phyloP scores from a whole-genome alignment of 129 eudicot species.

The Oenanthe sinensis region DNA sequence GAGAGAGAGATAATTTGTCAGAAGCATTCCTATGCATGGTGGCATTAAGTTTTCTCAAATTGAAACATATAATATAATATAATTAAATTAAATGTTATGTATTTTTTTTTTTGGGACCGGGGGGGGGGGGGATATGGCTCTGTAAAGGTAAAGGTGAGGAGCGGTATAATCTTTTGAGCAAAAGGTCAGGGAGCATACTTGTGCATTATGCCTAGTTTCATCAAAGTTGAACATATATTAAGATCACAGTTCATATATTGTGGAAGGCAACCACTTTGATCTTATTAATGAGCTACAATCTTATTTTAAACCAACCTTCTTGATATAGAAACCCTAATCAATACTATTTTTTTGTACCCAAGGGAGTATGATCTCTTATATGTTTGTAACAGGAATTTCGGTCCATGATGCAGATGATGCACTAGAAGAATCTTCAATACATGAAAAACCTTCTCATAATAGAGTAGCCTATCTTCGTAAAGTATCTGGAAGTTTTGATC shows the following conservation, averaged over 20 bases:
- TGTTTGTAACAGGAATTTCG: constrained; percentile 25
- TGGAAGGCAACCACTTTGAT: background rate
- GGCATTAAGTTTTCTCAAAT: background rate
- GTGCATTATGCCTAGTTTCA: background rate
- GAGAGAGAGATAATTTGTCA: no score
- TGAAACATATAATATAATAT: no score
- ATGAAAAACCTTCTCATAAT: constrained; percentile 17
- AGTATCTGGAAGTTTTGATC: constrained; percentile 30
- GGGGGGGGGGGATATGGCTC: no score
- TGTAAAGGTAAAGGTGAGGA: background rate
- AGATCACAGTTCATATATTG: background rate
- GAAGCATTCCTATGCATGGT: no score
- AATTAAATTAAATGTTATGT: no score
- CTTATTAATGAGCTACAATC: background rate
- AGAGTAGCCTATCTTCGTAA: constrained; percentile 18
- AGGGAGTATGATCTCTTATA: background rate
- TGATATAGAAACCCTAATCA: background rate
- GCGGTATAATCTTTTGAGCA: background rate
- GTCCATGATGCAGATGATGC: constrained; percentile 22
- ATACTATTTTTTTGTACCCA: background rate
- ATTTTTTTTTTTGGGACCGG: no score
- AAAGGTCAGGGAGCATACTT: background rate
- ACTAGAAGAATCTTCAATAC: constrained; percentile 13
- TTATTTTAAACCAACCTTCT: background rate
- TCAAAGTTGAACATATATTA: background rate